These are phyloP conservation scores for Castanea sativa DNA, from an alignment of 306 rosid species.

Conservation along the genomic window DNA sequence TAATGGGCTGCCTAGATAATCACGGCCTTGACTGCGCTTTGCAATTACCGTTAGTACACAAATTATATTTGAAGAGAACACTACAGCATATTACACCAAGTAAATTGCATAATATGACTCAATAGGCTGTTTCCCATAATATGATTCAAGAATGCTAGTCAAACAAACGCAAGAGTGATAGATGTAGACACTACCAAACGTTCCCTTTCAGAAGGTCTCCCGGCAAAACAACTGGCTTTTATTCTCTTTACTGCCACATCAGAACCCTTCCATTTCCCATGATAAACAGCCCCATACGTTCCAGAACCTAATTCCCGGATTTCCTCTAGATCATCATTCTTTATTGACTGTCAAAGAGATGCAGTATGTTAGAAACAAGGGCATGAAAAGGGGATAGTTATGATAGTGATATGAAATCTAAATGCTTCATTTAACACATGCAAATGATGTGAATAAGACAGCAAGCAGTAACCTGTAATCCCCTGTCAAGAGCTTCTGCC, in stretches of 20 bases:
- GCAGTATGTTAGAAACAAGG: conserved; percentile 24
- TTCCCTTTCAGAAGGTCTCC: conserved; percentile 94
- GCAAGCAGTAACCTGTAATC: conserved; percentile 72
- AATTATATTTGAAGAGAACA: background rate
- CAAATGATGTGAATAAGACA: conserved; percentile 22
- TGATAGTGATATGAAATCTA: background rate
- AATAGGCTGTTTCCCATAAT: background rate
- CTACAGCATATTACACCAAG: background rate
- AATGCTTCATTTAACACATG: background rate
- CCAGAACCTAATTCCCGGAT: conserved; percentile 97
- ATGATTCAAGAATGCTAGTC: conserved; percentile 14
- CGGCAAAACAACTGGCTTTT: conserved; percentile 95
- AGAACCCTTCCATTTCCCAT: conserved; percentile 99
- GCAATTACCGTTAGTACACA: background rate
- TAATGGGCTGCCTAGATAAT: background rate
- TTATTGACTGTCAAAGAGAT: conserved; percentile 66
- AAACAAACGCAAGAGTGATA: conserved; percentile 28
- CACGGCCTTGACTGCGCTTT: background rate
- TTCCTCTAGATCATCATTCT: conserved; percentile 93
- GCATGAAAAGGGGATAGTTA: background rate
- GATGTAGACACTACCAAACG: conserved; percentile 65
- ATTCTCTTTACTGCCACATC: conserved; percentile 96
- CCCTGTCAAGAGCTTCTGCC: conserved; percentile 90
- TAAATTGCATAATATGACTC: background rate
- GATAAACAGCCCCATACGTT: conserved; percentile 95